phyloP scores from a whole-genome alignment of 306 rosid species.

The Malus orientalis region DNA sequence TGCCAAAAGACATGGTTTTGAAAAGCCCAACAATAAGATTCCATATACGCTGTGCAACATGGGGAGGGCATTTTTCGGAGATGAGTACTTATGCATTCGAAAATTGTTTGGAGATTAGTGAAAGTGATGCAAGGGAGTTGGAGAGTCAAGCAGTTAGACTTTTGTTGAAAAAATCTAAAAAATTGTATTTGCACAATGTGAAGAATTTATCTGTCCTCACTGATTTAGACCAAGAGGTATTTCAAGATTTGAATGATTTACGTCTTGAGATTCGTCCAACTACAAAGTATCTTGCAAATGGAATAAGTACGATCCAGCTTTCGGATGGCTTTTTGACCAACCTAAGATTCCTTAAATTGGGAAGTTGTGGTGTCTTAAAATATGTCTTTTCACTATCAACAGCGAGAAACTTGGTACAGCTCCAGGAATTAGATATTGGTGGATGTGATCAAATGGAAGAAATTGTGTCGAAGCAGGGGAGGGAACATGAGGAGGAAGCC shows the following conservation, averaged over 20 bases:
- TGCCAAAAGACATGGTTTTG: neutral
- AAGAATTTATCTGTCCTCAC: neutral
- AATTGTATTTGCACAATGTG: fast-evolving
- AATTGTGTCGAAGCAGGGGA: neutral
- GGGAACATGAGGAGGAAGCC: neutral
- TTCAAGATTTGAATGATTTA: neutral
- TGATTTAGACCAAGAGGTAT: neutral
- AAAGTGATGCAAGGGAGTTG: neutral
- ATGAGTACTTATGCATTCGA: neutral
- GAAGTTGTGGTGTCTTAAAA: fast-evolving
- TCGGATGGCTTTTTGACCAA: neutral
- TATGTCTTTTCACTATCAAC: neutral
- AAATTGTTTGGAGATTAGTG: fast-evolving
- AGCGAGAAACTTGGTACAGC: neutral
- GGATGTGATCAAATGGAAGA: fast-evolving
- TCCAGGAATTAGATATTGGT: fast-evolving
- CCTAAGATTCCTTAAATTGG: fast-evolving
- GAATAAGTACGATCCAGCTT: neutral
- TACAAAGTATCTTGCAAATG: neutral
- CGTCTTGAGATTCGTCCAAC: fast-evolving
- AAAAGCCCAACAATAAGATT: neutral
- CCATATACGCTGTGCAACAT: fast-evolving
- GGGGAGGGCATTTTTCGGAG: too few species aligned
- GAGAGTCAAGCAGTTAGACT: neutral
- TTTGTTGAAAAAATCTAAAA: neutral